Evolutionary conservation across 169 alveolate genomes (phyloP).

Genomic region (Babesia ovata): DNA sequence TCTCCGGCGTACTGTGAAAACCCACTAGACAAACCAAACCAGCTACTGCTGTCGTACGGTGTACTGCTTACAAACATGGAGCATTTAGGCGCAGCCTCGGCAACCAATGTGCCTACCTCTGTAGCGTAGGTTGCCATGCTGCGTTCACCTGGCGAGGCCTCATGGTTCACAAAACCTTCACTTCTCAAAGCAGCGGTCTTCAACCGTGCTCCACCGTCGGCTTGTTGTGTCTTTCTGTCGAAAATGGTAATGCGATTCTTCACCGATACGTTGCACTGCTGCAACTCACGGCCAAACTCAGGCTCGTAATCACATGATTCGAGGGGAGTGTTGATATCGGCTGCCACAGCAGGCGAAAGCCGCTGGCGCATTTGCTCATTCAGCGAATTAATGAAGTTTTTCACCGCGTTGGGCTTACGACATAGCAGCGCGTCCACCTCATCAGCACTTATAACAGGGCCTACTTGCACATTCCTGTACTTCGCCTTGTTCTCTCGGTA

Average conservation of each 20-base stretch:
- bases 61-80: background rate
- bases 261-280: conserved; percentile 29
- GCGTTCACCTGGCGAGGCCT: background rate
- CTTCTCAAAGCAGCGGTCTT: background rate
- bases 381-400: conserved; percentile 48
- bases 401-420: conserved; percentile 60
- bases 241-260: conserved; percentile 10
- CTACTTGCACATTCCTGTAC: conserved; percentile 38
- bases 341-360: background rate
- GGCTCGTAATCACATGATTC: conserved; percentile 3
- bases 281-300: conserved; percentile 20
- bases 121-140: background rate
- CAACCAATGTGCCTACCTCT: background rate
- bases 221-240: background rate
- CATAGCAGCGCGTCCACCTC: conserved; percentile 61
- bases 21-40: no score
- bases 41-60: background rate
- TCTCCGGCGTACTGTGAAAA: no score
- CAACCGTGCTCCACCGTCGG: background rate
- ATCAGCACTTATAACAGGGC: conserved; percentile 43
- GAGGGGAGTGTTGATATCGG: background rate
- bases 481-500: conserved; percentile 22
- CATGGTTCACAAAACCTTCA: background rate
- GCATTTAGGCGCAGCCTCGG: background rate
- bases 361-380: conserved; percentile 39